Conservation (phyloP, 2,329 filamentous ascomycete genomes). For the Sclerotinia borealis region DNA sequence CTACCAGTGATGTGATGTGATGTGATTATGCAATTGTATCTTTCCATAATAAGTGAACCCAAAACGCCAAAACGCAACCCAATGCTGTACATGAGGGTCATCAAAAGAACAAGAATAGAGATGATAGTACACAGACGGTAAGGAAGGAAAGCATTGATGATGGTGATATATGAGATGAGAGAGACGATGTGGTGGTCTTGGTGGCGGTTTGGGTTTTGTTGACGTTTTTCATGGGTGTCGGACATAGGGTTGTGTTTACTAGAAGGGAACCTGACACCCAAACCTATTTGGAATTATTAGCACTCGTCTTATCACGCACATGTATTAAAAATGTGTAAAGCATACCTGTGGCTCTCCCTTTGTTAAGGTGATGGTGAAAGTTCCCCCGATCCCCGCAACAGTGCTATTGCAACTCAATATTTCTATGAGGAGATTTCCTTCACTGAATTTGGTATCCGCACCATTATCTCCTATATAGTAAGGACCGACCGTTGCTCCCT, state of each 20-base stretch:
- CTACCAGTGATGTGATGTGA: background rate
- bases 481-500: constrained; percentile 11
- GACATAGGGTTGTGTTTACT: constrained; percentile 13
- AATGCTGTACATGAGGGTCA: constrained; percentile 1
- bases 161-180: background rate
- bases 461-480: constrained; percentile 15
- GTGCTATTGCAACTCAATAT: constrained; percentile 7
- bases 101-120: background rate
- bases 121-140: background rate
- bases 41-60: background rate
- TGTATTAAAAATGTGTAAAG: background rate
- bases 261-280: constrained; percentile 6
- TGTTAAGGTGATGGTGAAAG: background rate
- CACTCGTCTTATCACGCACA: background rate
- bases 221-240: constrained; percentile 9
- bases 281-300: background rate
- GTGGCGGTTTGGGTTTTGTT: constrained; percentile 4
- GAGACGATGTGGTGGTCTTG: background rate
- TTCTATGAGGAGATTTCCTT: constrained; percentile 16
- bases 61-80: constrained; percentile 4
- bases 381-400: background rate
- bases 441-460: constrained; percentile 15
- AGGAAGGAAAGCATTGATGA: background rate
- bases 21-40: background rate
- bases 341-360: constrained; percentile 9